A percentile compares a stretch with the other conserved stretches of the same genome.
Evolutionary conservation across 148 eudicot genomes (phyloP).

Genomic region (Camellia lanceoleosa): DNA sequence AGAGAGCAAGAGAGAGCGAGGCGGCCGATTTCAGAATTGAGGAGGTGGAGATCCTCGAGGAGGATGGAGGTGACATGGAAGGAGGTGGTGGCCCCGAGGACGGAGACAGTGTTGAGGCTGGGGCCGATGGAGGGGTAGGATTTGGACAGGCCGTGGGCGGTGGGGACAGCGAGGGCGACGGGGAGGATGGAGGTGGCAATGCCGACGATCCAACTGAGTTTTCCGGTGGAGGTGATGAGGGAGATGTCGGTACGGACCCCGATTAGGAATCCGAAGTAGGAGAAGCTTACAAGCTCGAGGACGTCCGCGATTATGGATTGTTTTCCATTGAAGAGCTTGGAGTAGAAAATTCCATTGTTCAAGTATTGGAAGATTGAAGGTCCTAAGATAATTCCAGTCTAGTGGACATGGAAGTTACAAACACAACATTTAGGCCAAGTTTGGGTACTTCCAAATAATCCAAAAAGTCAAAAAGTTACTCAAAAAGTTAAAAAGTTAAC

Average conservation of each 20-base stretch:
- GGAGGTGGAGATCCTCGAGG: slow-evolving; percentile 17
- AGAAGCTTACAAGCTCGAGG: slow-evolving; percentile 7
- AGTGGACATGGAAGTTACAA: neutral
- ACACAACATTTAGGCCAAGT: neutral
- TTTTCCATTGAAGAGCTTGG: slow-evolving; percentile 9
- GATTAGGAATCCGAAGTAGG: slow-evolving; percentile 13
- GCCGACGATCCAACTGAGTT: slow-evolving; percentile 13
- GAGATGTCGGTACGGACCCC: slow-evolving; percentile 15
- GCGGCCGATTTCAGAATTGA: slow-evolving; percentile 25
- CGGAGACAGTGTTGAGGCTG: neutral
- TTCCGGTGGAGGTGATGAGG: slow-evolving; percentile 14
- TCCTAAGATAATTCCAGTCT: slow-evolving; percentile 22
- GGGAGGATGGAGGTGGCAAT: slow-evolving; percentile 7
- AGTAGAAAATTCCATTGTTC: neutral
- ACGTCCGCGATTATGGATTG: neutral
- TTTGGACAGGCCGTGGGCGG: neutral
- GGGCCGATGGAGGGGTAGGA: neutral
- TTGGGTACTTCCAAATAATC: no score
- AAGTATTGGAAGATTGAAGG: slow-evolving; percentile 3
- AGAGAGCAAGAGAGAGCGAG: slow-evolving; percentile 21
- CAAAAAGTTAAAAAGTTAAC: no score
- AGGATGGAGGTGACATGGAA: slow-evolving; percentile 13
- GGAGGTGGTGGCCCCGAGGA: slow-evolving; percentile 7
- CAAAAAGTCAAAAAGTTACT: no score
- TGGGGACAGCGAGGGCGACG: neutral